phyloP scores from a whole-genome alignment of 129 eudicot genomes.

The Flaveria trinervia region DNA sequence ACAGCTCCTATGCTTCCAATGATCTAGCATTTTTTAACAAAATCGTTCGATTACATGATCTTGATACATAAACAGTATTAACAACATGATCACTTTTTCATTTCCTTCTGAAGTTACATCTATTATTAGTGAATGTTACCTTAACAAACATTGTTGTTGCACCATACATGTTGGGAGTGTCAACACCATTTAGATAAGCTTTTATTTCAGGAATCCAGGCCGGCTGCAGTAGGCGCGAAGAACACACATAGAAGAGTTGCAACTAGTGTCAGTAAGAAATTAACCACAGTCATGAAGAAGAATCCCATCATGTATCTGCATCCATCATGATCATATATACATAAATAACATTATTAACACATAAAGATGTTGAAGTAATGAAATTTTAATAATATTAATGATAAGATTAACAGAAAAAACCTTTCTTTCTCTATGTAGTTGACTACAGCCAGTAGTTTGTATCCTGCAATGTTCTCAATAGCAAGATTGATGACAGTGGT shows the following conservation, averaged over 20 bases:
- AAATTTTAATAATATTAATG: background rate
- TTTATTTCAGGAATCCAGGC: slow-evolving; percentile 96
- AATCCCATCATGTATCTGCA: slow-evolving; percentile 83
- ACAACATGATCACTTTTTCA: background rate
- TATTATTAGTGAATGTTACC: slow-evolving; percentile 37
- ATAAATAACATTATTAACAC: background rate
- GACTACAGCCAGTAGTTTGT: slow-evolving; percentile 64
- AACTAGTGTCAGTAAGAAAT: slow-evolving; percentile 60
- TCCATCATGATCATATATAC: slow-evolving; percentile 30
- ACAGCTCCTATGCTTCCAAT: slow-evolving; percentile 94
- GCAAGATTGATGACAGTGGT: slow-evolving; percentile 91
- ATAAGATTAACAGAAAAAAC: slow-evolving; percentile 27
- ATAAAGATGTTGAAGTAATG: background rate
- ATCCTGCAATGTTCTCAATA: slow-evolving; percentile 84
- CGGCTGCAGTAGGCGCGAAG: slow-evolving; percentile 95
- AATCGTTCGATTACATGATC: too few relatives aligned
- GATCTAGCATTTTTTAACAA: slow-evolving; percentile 42
- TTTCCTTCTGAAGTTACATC: background rate
- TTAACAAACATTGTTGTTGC: slow-evolving; percentile 80
- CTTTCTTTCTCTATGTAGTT: slow-evolving; percentile 53
- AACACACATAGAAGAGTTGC: slow-evolving; percentile 64
- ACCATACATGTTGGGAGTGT: slow-evolving; percentile 87
- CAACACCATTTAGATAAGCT: slow-evolving; percentile 91
- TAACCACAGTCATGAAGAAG: slow-evolving; percentile 50
- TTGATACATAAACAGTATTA: background rate